phyloP scores from a whole-genome alignment of 148 eudicot genomes.

The Chenopodium suecicum region DNA sequence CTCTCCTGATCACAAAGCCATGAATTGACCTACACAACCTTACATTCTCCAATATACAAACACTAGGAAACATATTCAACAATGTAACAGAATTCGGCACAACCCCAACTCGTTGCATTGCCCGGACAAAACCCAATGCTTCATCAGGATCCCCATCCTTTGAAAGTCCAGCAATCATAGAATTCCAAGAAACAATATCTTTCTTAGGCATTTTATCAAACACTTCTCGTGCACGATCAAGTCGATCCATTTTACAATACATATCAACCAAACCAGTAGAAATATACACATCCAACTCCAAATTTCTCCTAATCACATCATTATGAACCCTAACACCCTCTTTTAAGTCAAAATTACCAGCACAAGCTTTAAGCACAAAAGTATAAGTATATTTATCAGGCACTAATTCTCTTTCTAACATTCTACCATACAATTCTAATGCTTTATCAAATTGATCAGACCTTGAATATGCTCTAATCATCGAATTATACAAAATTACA shows the following conservation, averaged over 20 bases:
- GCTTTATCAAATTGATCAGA: conserved; percentile 34
- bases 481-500: conserved; percentile 53
- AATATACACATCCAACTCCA: conserved; percentile 57
- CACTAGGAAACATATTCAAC: conserved; percentile 69
- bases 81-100: conserved; percentile 60
- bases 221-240: conserved; percentile 47
- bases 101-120: conserved; percentile 44
- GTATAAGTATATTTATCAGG: conserved; percentile 69
- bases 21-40: conserved; percentile 48
- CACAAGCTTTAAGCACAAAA: conserved; percentile 65
- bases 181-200: conserved; percentile 74
- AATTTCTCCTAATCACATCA: conserved; percentile 34
- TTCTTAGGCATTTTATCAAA: conserved; percentile 60
- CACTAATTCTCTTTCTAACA: conserved; percentile 33
- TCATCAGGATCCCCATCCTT: conserved; percentile 37
- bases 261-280: conserved; percentile 63
- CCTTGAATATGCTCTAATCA: conserved; percentile 62
- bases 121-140: conserved; percentile 33
- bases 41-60: conserved; percentile 44
- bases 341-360: conserved; percentile 44
- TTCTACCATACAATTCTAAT: conserved; percentile 39
- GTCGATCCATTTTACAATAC: conserved; percentile 57
- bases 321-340: conserved; percentile 49
- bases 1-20: conserved; percentile 54
- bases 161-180: conserved; percentile 61